phyloP scores from a whole-genome alignment of 805 yeast species.

The Kluyveromyces wickerhamii region DNA sequence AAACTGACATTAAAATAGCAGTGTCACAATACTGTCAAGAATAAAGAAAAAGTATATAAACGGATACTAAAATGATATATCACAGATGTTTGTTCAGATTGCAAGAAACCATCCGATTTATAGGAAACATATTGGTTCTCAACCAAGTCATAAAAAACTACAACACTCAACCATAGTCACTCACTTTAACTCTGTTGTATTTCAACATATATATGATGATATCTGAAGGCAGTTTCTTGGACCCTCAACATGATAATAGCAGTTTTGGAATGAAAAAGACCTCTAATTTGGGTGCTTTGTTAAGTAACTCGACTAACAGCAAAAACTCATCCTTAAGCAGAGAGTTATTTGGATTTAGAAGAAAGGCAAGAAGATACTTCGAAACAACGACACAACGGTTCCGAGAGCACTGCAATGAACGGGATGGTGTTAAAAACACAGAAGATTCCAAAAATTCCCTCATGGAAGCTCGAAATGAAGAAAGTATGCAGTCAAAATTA shows the following conservation, averaged over 20 bases:
- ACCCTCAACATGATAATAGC: background rate
- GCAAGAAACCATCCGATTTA: too few species aligned
- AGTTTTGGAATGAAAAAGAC: background rate
- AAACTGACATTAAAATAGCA: too few species aligned
- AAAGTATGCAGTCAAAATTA: background rate
- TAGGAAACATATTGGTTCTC: too few species aligned
- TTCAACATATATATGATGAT: slow-evolving; percentile 1
- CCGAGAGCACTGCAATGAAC: background rate
- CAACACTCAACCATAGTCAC: slow-evolving; percentile 4
- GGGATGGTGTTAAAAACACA: background rate
- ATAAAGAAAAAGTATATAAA: too few species aligned
- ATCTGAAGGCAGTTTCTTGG: slow-evolving; percentile 6
- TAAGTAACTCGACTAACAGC: slow-evolving; percentile 1
- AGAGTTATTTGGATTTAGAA: slow-evolving; percentile 24
- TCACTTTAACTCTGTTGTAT: background rate
- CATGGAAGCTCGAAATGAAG: background rate
- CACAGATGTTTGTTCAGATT: too few species aligned
- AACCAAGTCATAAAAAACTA: too few species aligned
- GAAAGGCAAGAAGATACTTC: slow-evolving; percentile 21
- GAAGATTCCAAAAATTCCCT: background rate
- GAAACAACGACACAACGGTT: slow-evolving; percentile 5
- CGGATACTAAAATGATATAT: too few species aligned
- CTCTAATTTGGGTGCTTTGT: background rate
- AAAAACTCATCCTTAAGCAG: slow-evolving; percentile 5
- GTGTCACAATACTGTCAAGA: too few species aligned